Evolutionary conservation across 108 stramenopile species (phyloP), one percentile per base, ranked within the genome.

Genomic region (Aureococcus anophagefferens): DNA sequence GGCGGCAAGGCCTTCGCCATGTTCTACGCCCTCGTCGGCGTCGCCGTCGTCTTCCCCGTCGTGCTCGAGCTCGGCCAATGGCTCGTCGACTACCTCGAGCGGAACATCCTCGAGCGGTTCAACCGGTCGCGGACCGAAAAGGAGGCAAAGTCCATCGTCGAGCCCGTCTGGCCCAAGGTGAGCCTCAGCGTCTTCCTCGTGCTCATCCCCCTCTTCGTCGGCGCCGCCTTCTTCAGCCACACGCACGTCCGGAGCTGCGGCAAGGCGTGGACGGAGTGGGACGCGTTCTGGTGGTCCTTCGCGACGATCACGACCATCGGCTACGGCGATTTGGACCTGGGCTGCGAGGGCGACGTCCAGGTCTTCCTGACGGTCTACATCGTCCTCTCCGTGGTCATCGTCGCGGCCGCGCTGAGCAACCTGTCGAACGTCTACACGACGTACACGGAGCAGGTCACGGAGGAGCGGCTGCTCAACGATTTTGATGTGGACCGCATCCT

Each of bases 221-320:
- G 37, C 21, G 16, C 28, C 62, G 18, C 16, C 62, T 62, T n/a
- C 62, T 25, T 62, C 62, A 4, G 11, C 21, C 11, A 16, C 11
- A 62, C n/a, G 11, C 62, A 25, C 14, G 62, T 29, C 62, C 11
- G 16, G 62, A 4, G 4, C 11, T n/a, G 62, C 62, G 21, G 46
- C 51, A 11, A 40, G 7, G 37, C 7, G 7, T 74, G 66, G 67
- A 13, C 3, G 17, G 33, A 17, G 33, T 0, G 3, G 7, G 73
- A 68, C 33, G 30, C 73, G 16, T 32, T 74, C 67, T 74, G 65
- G 34, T 74, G 73, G 73, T 66, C 73, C 30, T 36, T 35, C 11
- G 73, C 66, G 30, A 74, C 73, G 9, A 68, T 34, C 18, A 74
- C 21, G 31, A 74, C 73, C 25, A 65, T 74, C 21, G 73, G 73